A percentile compares a stretch with the other conserved stretches of the same genome.
These are phyloP conservation scores for Sarocladium oryzae DNA, from an alignment of 2,329 filamentous ascomycete species.

Conservation along the genomic window DNA sequence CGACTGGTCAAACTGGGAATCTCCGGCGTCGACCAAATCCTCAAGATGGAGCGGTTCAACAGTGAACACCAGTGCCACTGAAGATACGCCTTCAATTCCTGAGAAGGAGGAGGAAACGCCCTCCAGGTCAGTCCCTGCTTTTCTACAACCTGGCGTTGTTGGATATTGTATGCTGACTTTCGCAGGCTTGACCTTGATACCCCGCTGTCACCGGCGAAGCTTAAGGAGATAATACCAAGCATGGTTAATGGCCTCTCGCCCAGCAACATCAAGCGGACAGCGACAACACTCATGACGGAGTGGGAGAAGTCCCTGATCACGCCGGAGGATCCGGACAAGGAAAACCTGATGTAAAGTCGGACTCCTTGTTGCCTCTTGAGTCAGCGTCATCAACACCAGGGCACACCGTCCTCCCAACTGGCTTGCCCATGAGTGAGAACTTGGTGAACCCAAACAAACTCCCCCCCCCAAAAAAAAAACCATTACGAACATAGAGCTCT, in stretches of 20 bases:
- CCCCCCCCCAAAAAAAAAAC: too few species aligned
- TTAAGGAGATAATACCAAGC: constrained; percentile 58
- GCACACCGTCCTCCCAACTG: not conserved
- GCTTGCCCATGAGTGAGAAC: not conserved
- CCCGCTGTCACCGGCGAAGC: constrained; percentile 24
- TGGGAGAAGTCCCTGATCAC: constrained; percentile 63
- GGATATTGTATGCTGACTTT: not conserved
- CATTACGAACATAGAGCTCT: constrained; percentile 6
- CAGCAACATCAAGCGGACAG: constrained; percentile 71
- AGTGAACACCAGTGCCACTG: constrained; percentile 32
- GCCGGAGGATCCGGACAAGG: constrained; percentile 24
- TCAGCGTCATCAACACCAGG: not conserved
- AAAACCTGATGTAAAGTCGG: constrained; percentile 19
- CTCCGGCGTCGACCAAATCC: constrained; percentile 46
- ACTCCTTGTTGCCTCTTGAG: not conserved
- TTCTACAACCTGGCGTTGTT: not conserved
- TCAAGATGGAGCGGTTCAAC: constrained; percentile 60
- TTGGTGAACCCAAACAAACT: too few species aligned
- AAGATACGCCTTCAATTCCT: constrained; percentile 39
- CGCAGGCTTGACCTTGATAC: not conserved
- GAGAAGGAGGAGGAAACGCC: constrained; percentile 41
- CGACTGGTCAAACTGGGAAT: constrained; percentile 62
- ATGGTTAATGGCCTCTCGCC: constrained; percentile 67
- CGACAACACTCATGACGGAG: constrained; percentile 81
- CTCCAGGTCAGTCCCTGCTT: constrained; percentile 32